These are phyloP conservation scores for Pythium periplocum DNA, from an alignment of 352 stramenopile genomes.

Conservation along the genomic window DNA sequence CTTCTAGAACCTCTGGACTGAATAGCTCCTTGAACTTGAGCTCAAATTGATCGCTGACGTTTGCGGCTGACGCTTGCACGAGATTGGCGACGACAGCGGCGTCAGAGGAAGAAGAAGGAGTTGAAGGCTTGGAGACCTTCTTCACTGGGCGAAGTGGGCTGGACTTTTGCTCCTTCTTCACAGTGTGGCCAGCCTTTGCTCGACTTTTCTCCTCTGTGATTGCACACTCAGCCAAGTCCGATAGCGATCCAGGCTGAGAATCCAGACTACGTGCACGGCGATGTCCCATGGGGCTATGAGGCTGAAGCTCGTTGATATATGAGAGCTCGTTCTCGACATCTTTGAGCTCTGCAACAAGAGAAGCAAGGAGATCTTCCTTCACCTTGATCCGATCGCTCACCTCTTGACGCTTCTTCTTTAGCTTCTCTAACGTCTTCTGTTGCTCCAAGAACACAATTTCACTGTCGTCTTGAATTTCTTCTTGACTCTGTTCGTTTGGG, in stretches of 20 bases:
- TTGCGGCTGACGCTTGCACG: constrained; percentile 11
- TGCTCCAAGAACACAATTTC: constrained; percentile 26
- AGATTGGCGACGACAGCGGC: constrained; percentile 3
- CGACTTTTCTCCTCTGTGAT: too few species aligned
- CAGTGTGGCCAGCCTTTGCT: too few species aligned
- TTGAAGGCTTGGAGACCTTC: too few species aligned
- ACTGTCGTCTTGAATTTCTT: constrained; percentile 4
- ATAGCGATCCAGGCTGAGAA: constrained; percentile 2
- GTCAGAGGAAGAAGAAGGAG: too few species aligned
- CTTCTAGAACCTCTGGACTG: constrained; percentile 39
- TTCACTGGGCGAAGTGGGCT: too few species aligned
- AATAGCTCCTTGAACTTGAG: constrained; percentile 49
- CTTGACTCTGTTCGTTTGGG: constrained; percentile 2
- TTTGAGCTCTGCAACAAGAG: constrained; percentile 49
- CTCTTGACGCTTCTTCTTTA: constrained; percentile 36
- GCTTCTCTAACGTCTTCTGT: constrained; percentile 33
- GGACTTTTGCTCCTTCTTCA: too few species aligned
- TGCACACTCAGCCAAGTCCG: too few species aligned
- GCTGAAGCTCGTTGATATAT: constrained; percentile 35
- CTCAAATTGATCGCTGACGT: constrained; percentile 19
- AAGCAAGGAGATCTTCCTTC: constrained; percentile 44
- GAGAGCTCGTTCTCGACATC: constrained; percentile 52
- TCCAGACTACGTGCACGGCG: constrained; percentile 13
- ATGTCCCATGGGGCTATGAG: constrained; percentile 3
- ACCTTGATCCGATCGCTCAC: constrained; percentile 41